Evolutionary conservation across 768 basidiomycete genomes (phyloP), one percentile per base, ranked within the genome.

Genomic region (Termitomyces sp.): DNA sequence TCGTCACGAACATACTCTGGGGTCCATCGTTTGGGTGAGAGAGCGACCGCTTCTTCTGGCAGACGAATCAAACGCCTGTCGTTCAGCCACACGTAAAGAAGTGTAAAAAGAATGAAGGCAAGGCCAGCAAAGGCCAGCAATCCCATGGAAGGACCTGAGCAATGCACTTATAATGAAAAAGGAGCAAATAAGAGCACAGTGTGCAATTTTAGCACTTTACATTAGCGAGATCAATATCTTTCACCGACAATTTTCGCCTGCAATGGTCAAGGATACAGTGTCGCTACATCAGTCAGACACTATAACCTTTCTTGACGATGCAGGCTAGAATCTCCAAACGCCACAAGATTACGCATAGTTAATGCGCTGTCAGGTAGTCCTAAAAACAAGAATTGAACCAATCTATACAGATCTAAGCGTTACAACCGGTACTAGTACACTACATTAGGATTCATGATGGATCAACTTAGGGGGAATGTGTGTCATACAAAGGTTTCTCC

Each of bases 1-100:
- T 75, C 70, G 22, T 56, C 56, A 7, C 63, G 72, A 20, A 82
- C 77, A 20, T 74, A 72, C 47, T 78, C 67, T 5, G 74, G 69
- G 0, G 80, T 78, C 60, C 76, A 70, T 26, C 89, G 80, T 30
- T 73, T 65, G 0, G 86, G 82, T 0, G 85, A 83, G 60, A 87
- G 73, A 9, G 69, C 64, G 6, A 71, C 65, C 0, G 76, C 84
- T 40, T 77, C 74, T 0, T 69, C 65, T 6, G 88, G 86, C 35
- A 83, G 69, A 0, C 67, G 65, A n/a, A 70, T 70, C 12, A 91
- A 71, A 38, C 80, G 78, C 14, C 63, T 69, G 65, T 88, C 87
- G 64, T 91, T 88, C 56, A 68, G 48, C 32, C 58, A 33, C 20
- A 73, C 61, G 59, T 76, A 78, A 47, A 74, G 44, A 6, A 72